Conservation (phyloP, 2,329 filamentous ascomycete genomes). For the Knufia petricola region DNA sequence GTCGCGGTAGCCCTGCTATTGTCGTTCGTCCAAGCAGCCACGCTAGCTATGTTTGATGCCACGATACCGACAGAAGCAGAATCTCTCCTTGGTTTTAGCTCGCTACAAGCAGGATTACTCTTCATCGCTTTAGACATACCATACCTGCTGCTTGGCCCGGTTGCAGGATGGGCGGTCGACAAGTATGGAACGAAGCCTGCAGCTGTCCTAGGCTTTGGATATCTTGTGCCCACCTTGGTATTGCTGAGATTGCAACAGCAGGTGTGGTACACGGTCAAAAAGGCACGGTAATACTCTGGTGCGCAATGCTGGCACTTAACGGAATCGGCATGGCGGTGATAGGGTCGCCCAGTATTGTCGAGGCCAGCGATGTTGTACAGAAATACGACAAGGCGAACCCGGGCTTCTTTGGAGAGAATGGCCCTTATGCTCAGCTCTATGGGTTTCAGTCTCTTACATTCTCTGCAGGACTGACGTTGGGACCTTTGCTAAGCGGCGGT, state of each 20-base stretch:
- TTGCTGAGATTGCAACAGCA: slow-evolving; percentile 21
- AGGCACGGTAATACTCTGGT: slow-evolving; percentile 33
- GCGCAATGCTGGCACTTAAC: slow-evolving; percentile 36
- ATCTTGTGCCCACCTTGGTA: slow-evolving; percentile 19
- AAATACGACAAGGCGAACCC: slow-evolving; percentile 47
- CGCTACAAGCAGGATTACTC: slow-evolving; percentile 30
- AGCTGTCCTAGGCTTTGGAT: slow-evolving; percentile 24
- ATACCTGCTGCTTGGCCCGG: slow-evolving; percentile 18
- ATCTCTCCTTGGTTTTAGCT: slow-evolving; percentile 19
- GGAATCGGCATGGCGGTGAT: slow-evolving; percentile 47
- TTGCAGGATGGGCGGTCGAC: slow-evolving; percentile 34
- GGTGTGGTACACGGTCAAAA: slow-evolving; percentile 29
- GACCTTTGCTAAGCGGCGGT: slow-evolving; percentile 37
- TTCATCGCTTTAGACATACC: slow-evolving; percentile 33
- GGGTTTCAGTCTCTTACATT: slow-evolving; percentile 56
- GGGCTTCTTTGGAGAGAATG: slow-evolving; percentile 45
- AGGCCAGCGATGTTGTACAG: slow-evolving; percentile 47
- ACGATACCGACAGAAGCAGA: slow-evolving; percentile 22
- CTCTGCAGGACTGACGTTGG: slow-evolving; percentile 49
- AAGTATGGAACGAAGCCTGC: slow-evolving; percentile 28
- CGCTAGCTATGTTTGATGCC: slow-evolving; percentile 22
- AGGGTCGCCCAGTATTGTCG: slow-evolving; percentile 47
- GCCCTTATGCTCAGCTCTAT: slow-evolving; percentile 57
- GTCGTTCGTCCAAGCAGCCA: slow-evolving; percentile 19
- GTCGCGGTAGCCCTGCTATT: slow-evolving; percentile 20